Percentiles rank a stretch among this genome's conserved stretches.
phyloP scores from a whole-genome alignment of 2,329 filamentous ascomycete genomes.

The Knoxdaviesia proteae region DNA sequence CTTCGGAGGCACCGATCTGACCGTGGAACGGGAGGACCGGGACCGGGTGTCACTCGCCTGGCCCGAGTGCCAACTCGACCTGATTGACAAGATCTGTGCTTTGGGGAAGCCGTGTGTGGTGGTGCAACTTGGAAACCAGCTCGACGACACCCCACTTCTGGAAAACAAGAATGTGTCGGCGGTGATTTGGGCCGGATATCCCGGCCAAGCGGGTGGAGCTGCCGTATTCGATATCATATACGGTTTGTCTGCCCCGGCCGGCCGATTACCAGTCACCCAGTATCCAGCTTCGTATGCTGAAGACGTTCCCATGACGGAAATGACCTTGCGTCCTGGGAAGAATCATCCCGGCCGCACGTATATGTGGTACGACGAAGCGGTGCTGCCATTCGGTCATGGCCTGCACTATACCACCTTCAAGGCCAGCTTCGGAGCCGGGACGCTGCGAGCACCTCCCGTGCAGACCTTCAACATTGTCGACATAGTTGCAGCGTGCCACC shows the following conservation, averaged over 20 bases:
- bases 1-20: conserved; percentile 31
- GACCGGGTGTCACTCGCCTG: conserved; percentile 30
- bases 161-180: conserved; percentile 25
- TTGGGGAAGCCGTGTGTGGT: conserved; percentile 28
- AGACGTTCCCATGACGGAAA: conserved; percentile 30
- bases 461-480: conserved; percentile 11
- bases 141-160: conserved; percentile 29
- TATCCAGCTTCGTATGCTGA: conserved; percentile 30
- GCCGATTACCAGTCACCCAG: conserved; percentile 31
- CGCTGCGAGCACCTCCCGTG: neutral
- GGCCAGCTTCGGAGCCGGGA: conserved; percentile 6
- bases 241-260: conserved; percentile 27
- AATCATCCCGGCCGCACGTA: conserved; percentile 33
- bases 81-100: conserved; percentile 19
- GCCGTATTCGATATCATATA: conserved; percentile 32
- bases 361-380: conserved; percentile 31
- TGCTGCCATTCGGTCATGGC: conserved; percentile 32
- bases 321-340: conserved; percentile 26
- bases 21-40: conserved; percentile 26
- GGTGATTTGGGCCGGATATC: conserved; percentile 36
- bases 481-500: conserved; percentile 14
- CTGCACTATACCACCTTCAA: conserved; percentile 36
- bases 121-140: conserved; percentile 27
- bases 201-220: conserved; percentile 35
- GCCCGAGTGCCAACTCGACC: conserved; percentile 26